A percentile compares a stretch with the other conserved stretches of the same genome.
These are phyloP conservation scores for Truncatella angustata DNA, from an alignment of 2,329 filamentous ascomycete species.

Conservation along the genomic window DNA sequence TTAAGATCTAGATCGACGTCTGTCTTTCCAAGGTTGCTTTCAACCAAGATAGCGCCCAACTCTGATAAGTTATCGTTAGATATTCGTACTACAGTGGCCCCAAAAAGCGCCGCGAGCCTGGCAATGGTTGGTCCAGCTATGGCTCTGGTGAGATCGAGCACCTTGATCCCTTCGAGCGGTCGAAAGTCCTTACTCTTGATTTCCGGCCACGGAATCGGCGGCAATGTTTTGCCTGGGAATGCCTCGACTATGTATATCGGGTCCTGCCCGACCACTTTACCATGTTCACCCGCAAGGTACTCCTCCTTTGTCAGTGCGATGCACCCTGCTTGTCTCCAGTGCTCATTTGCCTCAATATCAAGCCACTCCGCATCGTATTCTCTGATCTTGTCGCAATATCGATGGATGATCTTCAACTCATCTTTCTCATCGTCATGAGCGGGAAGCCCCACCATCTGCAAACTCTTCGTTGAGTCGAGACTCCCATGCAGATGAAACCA, in stretches of 20 bases:
- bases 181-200: constrained; percentile 15
- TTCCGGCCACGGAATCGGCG: constrained; percentile 24
- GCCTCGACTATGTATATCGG: constrained; percentile 20
- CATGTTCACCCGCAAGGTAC: constrained; percentile 21
- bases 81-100: constrained; percentile 70
- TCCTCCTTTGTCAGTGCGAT: constrained; percentile 31
- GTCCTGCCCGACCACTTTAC: constrained; percentile 17
- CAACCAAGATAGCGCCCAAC: constrained; percentile 69
- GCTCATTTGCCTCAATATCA: constrained; percentile 30
- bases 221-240: constrained; percentile 16
- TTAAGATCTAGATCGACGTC: constrained; percentile 63
- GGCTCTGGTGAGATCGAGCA: constrained; percentile 72
- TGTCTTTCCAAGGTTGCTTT: constrained; percentile 66
- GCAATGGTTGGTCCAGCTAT: constrained; percentile 72
- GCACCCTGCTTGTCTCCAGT: constrained; percentile 30
- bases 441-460: constrained; percentile 32
- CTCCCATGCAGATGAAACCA: constrained; percentile 36
- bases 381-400: constrained; percentile 18
- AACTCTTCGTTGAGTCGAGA: constrained; percentile 22
- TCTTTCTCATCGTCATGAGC: constrained; percentile 19
- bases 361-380: constrained; percentile 26
- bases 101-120: constrained; percentile 68
- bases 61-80: constrained; percentile 65
- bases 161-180: constrained; percentile 59
- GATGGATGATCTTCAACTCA: constrained; percentile 28